Base-by-base conservation (phyloP, 805 yeast genomes). In the Kluyveromyces dobzhanskii region DNA sequence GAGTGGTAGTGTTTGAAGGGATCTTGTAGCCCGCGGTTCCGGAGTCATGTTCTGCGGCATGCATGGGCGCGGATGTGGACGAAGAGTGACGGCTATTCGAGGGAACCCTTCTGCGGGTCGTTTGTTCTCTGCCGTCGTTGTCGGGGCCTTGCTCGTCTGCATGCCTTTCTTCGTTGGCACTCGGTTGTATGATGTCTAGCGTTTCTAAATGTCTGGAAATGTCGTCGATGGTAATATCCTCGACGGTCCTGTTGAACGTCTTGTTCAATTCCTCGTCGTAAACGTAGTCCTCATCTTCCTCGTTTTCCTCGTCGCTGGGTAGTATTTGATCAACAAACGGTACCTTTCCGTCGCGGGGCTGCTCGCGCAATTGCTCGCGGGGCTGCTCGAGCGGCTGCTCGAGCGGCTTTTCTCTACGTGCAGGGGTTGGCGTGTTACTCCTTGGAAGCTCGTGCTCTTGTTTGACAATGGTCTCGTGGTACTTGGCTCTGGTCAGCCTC, bases 201-300 rank as follows among this genome's bases (percentile, higher is more conserved):
- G 61, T 57, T 44, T 60, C 64, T 35, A 61, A 44, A 32, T 61
- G 64, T 37, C 63, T 51, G 1, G 66, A 61, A 6, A 61, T 58
- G 29, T 61, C 66, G 47, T 59, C 64, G 37, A 61, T 58, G 4
- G 66, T 59, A 35, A 61, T 59, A 44, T 61, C 66, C 38, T 61
- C 66, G 8, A 61, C 63, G 7, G 66, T 60, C 23, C 59, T 51
- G 44, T 61, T 61, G 46, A 61, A 61, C 1, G 66, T 59, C 42
- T 56, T 57, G 38, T 61, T 61, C 35, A 60, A 45, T 38, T 56
- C 59, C 40, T 61, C 66, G 37, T 61, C 60, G 35, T 60, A 59
- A 7, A 44, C 57, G 36, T 61, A 60, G 34, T 61, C 62, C 13
- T 59, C 64, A 42, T 60, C 64, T 11, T 58, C 60, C 27, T 56